Evolutionary conservation across 768 basidiomycete species (phyloP), one percentile per base, ranked within the genome.

Genomic region (Coprinopsis marcescibilis): DNA sequence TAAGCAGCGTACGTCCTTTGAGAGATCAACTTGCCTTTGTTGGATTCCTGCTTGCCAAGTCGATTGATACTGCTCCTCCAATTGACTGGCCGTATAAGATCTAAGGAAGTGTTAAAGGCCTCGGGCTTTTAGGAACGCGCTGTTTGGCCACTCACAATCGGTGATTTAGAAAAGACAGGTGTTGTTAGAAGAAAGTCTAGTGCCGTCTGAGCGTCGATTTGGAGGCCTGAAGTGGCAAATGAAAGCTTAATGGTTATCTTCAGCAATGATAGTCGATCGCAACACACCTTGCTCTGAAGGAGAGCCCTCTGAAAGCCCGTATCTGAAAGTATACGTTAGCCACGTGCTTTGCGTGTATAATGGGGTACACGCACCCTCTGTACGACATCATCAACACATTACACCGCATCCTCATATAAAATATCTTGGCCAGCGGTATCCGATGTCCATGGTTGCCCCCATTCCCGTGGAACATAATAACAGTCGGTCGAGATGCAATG

Each of bases 381-480:
- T 99, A 99, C 39, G 88, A 92, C 49, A 95, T 67, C 85, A 97
- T 91, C 32, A 98, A 68, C 2, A 96, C 91, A 59, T 98, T 97
- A 63, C 92, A 96, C 13, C 89, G 75, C 80, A 91, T 82, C 57
- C 80, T 78, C 38, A 79, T 65, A 58, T 77, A 89, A 60, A 97
- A 95, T 26, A 90, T 76, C 41, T 77, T 76, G 0, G 88, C 94
- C 21, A 96, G 69, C 1, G 93, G 95, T 59, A 97, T 77, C 20
- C 95, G 78, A 59, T 98, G 95, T 1, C 95, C 94, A 30, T 81
- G 71, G 54, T 90, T 91, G 12, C 88, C 88, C 0, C 81, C 87
- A 56, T 89, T 89, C 5, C 95, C 95, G 55, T 97, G 94, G 46
- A 96, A 91, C 81, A 97, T 89, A 41, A 98, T 63, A 2, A 98